phyloP scores from a whole-genome alignment of 805 yeast species.

The Metschnikowia borealis region DNA sequence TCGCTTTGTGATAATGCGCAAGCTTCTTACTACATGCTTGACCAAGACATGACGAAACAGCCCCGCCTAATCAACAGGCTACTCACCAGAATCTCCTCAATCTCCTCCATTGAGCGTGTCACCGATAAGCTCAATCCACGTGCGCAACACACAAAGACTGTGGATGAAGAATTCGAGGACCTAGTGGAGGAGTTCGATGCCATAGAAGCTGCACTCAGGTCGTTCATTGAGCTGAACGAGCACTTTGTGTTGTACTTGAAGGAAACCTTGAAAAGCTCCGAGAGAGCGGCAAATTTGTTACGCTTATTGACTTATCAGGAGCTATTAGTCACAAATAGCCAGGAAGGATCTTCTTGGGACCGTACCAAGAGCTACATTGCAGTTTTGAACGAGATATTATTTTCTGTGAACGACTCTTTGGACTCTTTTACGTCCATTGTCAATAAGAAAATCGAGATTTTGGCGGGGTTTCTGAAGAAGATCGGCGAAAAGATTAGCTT shows the following conservation, averaged over 20 bases:
- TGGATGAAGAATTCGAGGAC: conserved; percentile 38
- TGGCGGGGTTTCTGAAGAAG: conserved; percentile 16
- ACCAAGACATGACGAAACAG: background rate
- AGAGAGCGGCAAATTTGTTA: conserved; percentile 22
- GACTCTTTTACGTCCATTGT: conserved; percentile 6
- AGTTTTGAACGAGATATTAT: conserved; percentile 14
- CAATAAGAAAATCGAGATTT: conserved; percentile 15
- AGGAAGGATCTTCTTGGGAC: conserved; percentile 19
- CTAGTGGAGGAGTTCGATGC: conserved; percentile 21
- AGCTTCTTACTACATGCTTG: background rate
- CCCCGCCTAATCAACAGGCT: background rate
- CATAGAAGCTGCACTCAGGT: conserved; percentile 9
- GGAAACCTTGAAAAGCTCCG: conserved; percentile 17
- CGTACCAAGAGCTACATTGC: conserved; percentile 18
- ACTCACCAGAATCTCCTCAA: background rate
- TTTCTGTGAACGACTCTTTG: conserved; percentile 10
- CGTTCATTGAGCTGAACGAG: conserved; percentile 9
- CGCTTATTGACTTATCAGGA: conserved; percentile 11
- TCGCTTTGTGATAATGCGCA: background rate
- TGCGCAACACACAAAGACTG: conserved; percentile 15
- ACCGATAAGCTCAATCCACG: background rate
- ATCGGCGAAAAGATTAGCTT: conserved; percentile 26
- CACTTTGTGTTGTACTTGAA: conserved; percentile 7
- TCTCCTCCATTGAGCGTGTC: conserved; percentile 3
- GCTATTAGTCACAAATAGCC: background rate